phyloP scores from a whole-genome alignment of 2,329 filamentous ascomycete genomes.

The Trichoderma sp. region DNA sequence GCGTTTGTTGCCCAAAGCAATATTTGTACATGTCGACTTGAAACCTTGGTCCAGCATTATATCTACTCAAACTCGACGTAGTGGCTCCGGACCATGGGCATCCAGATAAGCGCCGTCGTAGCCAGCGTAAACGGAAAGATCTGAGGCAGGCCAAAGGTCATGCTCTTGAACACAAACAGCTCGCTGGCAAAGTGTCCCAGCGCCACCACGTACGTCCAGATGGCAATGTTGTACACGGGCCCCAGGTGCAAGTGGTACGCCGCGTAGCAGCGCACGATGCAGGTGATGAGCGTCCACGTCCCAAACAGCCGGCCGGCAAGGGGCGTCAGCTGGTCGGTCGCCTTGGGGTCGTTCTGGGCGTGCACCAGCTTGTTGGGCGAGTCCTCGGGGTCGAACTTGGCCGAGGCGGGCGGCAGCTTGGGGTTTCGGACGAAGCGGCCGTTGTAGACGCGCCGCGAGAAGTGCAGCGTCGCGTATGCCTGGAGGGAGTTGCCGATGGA shows the following conservation, averaged over 20 bases:
- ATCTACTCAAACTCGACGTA: conserved; percentile 59
- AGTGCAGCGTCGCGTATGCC: conserved; percentile 76
- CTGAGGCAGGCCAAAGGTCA: conserved; percentile 63
- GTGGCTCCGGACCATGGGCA: conserved; percentile 66
- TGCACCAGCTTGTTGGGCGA: conserved; percentile 55
- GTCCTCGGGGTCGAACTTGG: conserved; percentile 54
- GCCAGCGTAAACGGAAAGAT: conserved; percentile 58
- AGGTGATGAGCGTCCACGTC: conserved; percentile 81
- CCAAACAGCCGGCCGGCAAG: conserved; percentile 80
- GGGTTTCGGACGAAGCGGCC: conserved; percentile 60
- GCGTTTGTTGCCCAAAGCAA: background rate
- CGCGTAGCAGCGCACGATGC: conserved; percentile 77
- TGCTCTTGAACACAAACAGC: conserved; percentile 76
- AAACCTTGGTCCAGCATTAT: background rate
- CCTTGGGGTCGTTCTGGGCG: conserved; percentile 48
- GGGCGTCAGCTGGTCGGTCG: conserved; percentile 66
- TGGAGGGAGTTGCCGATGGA: conserved; percentile 85
- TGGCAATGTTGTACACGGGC: conserved; percentile 74
- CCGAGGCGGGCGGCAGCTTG: conserved; percentile 46
- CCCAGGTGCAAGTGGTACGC: conserved; percentile 77
- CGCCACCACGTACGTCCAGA: conserved; percentile 81
- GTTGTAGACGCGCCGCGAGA: conserved; percentile 85
- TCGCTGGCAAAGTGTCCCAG: conserved; percentile 78
- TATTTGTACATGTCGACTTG: background rate
- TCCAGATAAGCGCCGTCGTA: conserved; percentile 59